Conservation (phyloP, 345 rosid genomes). For the Eucalyptus curtisii region DNA sequence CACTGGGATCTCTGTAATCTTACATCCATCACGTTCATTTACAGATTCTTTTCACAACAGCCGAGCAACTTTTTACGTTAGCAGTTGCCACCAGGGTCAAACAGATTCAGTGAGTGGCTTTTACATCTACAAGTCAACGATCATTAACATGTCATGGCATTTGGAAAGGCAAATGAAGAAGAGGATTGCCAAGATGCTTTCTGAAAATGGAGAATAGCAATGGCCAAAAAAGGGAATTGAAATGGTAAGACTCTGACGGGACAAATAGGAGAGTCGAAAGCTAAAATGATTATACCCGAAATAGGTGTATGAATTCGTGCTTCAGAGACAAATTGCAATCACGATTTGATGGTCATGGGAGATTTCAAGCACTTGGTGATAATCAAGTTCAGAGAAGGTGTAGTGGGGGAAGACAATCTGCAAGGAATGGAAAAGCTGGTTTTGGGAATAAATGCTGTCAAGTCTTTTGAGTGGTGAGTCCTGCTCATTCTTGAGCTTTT, state of each 20-base stretch:
- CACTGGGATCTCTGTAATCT: too few relatives aligned
- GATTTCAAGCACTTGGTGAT: conserved; percentile 65
- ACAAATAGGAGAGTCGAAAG: not conserved
- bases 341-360: not conserved
- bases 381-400: conserved; percentile 63
- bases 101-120: too few relatives aligned
- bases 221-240: not conserved
- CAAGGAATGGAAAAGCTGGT: conserved; percentile 75
- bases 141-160: too few relatives aligned
- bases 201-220: too few relatives aligned
- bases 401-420: conserved; percentile 44
- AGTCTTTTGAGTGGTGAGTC: conserved; percentile 56
- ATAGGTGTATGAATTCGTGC: not conserved
- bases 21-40: too few relatives aligned
- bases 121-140: too few relatives aligned
- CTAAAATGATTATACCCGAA: not conserved
- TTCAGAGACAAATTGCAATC: not conserved
- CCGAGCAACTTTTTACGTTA: too few relatives aligned
- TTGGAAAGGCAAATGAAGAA: not conserved
- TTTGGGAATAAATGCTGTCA: conserved; percentile 49
- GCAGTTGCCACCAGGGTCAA: too few relatives aligned
- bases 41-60: too few relatives aligned
- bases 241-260: not conserved
- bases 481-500: not conserved
- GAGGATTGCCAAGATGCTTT: not conserved